These are phyloP conservation scores for Scutellaria galericulata DNA, from an alignment of 257 asterid species.

Conservation along the genomic window DNA sequence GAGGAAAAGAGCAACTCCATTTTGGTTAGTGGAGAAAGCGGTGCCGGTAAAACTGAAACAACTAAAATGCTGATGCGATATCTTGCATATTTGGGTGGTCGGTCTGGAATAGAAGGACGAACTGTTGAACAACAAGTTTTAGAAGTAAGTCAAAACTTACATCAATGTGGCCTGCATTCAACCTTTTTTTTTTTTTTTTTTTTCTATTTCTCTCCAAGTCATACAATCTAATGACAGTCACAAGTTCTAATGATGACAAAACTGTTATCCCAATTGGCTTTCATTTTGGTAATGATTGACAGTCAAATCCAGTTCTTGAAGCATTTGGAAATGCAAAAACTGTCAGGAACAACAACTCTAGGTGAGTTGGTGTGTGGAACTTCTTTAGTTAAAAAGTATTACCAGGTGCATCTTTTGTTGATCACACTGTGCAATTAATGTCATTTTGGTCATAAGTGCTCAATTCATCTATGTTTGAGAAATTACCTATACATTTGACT, in stretches of 20 bases:
- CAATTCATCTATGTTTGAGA: slow-evolving; percentile 21
- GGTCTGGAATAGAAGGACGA: slow-evolving; percentile 92
- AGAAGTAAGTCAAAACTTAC: slow-evolving; percentile 64
- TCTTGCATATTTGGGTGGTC: slow-evolving; percentile 89
- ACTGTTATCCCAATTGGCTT: slow-evolving; percentile 30
- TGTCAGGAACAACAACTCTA: slow-evolving; percentile 86
- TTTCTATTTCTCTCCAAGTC: neutral
- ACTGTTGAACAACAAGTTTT: slow-evolving; percentile 94
- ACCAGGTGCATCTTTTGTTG: slow-evolving; percentile 15
- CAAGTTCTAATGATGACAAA: slow-evolving; percentile 26
- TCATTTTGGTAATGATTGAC: slow-evolving; percentile 40
- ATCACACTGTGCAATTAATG: neutral
- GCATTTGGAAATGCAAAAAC: slow-evolving; percentile 97
- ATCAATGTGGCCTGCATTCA: slow-evolving; percentile 26
- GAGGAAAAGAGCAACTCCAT: slow-evolving; percentile 91
- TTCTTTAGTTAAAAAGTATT: slow-evolving; percentile 23
- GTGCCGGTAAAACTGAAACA: slow-evolving; percentile 95
- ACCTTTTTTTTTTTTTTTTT: neutral
- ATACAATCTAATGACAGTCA: neutral
- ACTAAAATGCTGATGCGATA: slow-evolving; percentile 94
- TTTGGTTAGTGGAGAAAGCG: slow-evolving; percentile 96
- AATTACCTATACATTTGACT: slow-evolving; percentile 9
- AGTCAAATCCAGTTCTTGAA: slow-evolving; percentile 98
- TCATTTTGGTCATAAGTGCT: slow-evolving; percentile 3
- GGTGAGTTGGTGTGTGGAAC: slow-evolving; percentile 51